Base-by-base conservation (phyloP, 306 rosid species). In the Cucurbita moschata region DNA sequence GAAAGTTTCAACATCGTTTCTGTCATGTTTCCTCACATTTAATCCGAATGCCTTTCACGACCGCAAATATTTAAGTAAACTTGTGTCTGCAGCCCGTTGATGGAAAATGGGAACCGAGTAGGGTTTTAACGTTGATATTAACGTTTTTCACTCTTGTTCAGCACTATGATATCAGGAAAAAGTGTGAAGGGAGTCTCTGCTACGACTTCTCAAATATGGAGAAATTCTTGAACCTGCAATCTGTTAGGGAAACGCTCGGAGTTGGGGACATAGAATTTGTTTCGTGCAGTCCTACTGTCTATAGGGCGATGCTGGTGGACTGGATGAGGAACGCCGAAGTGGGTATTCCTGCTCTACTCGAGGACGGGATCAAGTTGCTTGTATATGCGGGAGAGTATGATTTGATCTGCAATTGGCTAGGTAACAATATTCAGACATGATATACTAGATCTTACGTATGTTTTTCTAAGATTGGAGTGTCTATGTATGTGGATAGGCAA, bases 401-500 rank as follows among this genome's bases (percentile, higher is more conserved):
- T 88, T 86, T 94, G 35, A 94, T 94, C 82, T 91, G 99, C 92
- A 94, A 94, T 80, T 94, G 99, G 99, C 97, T 94, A 71, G 99
- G 99, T 89, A 82, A 51, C 83, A 51, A 64, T 42, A 55, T 26
- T 30, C 35, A 30, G 2, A 30, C 1, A 30, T 30, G 35, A 55
- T 47, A 23, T 43, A 7, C 15, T 68, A 11, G 12, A 63, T 7
- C 53, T 50, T 44, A 14, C 9, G 26, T 14, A 18, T 56, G 46
- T 50, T 8, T 73, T 67, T 53, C 66, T 73, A 23, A 55, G 77
- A 40, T 11, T 46, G 49, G 58, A 62, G 47, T 75, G 18, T 81
- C 68, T 72, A 82, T 82, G 18, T 76, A 66, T 39, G 77, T 64
- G 80, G 72, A 39, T 79, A 94, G 99, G 99, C 75, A 94, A 94